Conservation (phyloP, 2,329 filamentous ascomycete genomes). For the Pyrenophora tritici-repentis region DNA sequence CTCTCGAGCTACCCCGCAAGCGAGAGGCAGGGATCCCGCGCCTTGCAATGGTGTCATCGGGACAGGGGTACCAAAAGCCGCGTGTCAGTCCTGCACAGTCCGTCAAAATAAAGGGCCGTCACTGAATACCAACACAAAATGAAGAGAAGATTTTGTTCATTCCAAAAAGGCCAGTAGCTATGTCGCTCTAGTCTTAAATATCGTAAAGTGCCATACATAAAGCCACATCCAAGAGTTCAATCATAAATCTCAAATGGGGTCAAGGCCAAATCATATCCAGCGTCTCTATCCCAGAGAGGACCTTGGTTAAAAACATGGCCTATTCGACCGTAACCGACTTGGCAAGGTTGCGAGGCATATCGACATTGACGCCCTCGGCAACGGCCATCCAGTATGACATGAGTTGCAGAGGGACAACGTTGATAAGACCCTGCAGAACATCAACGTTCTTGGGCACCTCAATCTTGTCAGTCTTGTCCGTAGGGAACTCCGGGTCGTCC, state of each 20-base stretch:
- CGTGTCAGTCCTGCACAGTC: too few relatives aligned
- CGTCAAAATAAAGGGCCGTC: neutral
- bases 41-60: conserved; percentile 20
- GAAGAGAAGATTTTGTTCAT: conserved; percentile 20
- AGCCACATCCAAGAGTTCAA: conserved; percentile 29
- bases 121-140: neutral
- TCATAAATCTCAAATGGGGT: conserved; percentile 26
- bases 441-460: conserved; percentile 97
- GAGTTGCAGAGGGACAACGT: conserved; percentile 95
- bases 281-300: conserved; percentile 19
- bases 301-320: conserved; percentile 33
- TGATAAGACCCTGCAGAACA: conserved; percentile 92
- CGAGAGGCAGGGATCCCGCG: conserved; percentile 15
- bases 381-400: conserved; percentile 99
- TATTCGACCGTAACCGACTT: conserved; percentile 99
- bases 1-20: conserved; percentile 22
- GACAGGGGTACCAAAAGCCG: conserved; percentile 9
- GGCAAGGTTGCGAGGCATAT: conserved; percentile 97
- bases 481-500: conserved; percentile 83
- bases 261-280: conserved; percentile 32
- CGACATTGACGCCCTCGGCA: conserved; percentile 92
- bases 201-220: conserved; percentile 19
- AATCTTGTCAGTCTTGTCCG: conserved; percentile 91
- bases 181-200: conserved; percentile 24
- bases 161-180: conserved; percentile 19